phyloP scores from a whole-genome alignment of 164 flowering plant species.

The Annona squamosa region DNA sequence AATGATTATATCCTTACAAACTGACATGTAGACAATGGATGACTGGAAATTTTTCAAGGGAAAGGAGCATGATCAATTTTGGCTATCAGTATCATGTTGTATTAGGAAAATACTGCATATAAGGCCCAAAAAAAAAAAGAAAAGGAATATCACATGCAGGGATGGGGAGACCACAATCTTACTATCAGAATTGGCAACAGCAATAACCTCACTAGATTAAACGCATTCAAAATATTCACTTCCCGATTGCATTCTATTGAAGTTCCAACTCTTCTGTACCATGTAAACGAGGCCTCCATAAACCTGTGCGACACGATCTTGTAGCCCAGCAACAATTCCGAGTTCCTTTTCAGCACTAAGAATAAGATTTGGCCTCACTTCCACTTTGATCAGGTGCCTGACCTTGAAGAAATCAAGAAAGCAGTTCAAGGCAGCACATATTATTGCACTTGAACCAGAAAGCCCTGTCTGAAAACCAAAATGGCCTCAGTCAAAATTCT shows the following conservation, averaged over 20 bases:
- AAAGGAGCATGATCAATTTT: not conserved
- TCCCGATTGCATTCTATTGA: not conserved
- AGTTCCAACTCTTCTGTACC: slow-evolving; percentile 36
- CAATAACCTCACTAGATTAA: not conserved
- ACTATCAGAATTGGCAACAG: not conserved
- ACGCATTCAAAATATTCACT: not conserved
- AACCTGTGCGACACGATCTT: slow-evolving; percentile 96
- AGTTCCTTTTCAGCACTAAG: slow-evolving; percentile 88
- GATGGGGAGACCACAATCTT: not conserved
- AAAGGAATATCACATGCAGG: not conserved
- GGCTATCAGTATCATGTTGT: not conserved
- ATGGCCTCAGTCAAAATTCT: slow-evolving; percentile 5
- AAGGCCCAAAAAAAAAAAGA: no score
- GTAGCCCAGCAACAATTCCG: slow-evolving; percentile 97
- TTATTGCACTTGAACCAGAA: slow-evolving; percentile 98
- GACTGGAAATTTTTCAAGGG: not conserved
- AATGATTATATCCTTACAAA: no score
- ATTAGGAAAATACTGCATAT: no score
- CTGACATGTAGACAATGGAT: no score
- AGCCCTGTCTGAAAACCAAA: slow-evolving; percentile 79
- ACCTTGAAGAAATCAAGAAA: slow-evolving; percentile 82
- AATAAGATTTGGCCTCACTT: slow-evolving; percentile 79
- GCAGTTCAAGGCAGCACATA: slow-evolving; percentile 85
- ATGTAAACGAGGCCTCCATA: slow-evolving; percentile 97
- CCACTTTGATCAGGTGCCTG: slow-evolving; percentile 72